phyloP scores from a whole-genome alignment of 139 green algal genomes.

The Tetraselmis chui region DNA sequence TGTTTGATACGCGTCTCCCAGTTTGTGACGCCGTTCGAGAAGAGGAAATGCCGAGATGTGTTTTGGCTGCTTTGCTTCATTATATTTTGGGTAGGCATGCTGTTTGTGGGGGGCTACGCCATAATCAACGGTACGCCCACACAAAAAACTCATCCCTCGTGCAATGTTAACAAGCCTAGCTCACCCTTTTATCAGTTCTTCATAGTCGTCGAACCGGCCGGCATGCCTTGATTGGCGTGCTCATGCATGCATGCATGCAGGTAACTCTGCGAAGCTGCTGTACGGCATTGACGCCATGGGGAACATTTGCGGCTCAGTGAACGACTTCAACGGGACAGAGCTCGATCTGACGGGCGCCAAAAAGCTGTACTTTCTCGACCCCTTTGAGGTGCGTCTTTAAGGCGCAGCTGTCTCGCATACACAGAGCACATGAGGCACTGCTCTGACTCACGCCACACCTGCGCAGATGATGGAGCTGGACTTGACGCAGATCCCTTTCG shows the following conservation, averaged over 20 bases:
- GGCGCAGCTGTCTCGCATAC: background rate
- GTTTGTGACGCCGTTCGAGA: background rate
- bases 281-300: constrained; percentile 66
- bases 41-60: constrained; percentile 48
- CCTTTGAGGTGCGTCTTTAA: background rate
- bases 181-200: too few relatives aligned
- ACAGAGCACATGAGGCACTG: background rate
- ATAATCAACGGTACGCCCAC: constrained; percentile 35
- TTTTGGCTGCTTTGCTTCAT: constrained; percentile 55
- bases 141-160: too few relatives aligned
- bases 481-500: background rate
- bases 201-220: too few relatives aligned
- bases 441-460: background rate
- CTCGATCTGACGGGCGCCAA: constrained; percentile 39
- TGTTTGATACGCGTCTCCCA: too few relatives aligned
- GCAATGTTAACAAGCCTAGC: too few relatives aligned
- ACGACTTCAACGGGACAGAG: constrained; percentile 27
- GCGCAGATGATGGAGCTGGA: background rate
- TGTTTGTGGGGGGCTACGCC: constrained; percentile 47
- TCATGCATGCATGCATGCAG: constrained; percentile 1
- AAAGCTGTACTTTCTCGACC: constrained; percentile 68
- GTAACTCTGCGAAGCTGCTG: constrained; percentile 41
- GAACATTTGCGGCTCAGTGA: constrained; percentile 49
- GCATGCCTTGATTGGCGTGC: too few relatives aligned
- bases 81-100: constrained; percentile 66